Evolutionary conservation across 345 rosid species (phyloP), one percentile per base, ranked within the genome.

Genomic region (Hibiscus syriacus): DNA sequence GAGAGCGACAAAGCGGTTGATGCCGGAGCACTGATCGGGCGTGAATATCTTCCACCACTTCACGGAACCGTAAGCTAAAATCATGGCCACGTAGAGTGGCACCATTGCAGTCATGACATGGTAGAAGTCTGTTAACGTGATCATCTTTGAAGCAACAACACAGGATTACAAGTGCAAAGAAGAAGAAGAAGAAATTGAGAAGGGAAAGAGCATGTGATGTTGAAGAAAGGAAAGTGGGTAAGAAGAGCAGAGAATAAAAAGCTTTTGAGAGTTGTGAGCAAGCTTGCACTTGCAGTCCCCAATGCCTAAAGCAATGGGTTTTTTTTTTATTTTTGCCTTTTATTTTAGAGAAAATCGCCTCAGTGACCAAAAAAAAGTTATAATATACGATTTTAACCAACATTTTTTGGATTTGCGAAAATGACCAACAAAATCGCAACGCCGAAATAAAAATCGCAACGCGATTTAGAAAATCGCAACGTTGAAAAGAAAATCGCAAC

Each of bases 21-120:
- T 94, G 55, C 98, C 99, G 27, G 98, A 92, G 76, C 99, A 94
- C 73, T 94, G 99, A 29, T 87, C 97, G 1, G 97, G 99, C 14
- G 93, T 81, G 83, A 94, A 94, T 65, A 94, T 91, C 70, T 92
- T 92, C 99, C 99, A 94, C 99, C 99, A 94, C 72, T 88, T 90
- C 48, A 94, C 99, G 0, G 99, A 94, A 19, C 99, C 98, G 66
- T 94, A 94, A 2, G 98, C 99, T 39, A 94, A 73, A 67, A 85
- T 77, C 98, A 94, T 91, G 71, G 99, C 99, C 79, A 94, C 99
- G 78, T 94, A 94, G 29, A 94, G 90, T 36, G 99, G 99, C 27
- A 91, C 99, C 95, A 94, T 77, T 27, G 99, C 96, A 10, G 99
- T 94, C 97, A 94, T 91, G 7, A 94, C 99, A 70, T 94, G 96